Conservation (phyloP, 2,329 filamentous ascomycete species). For the Diaporthe caulivora region DNA sequence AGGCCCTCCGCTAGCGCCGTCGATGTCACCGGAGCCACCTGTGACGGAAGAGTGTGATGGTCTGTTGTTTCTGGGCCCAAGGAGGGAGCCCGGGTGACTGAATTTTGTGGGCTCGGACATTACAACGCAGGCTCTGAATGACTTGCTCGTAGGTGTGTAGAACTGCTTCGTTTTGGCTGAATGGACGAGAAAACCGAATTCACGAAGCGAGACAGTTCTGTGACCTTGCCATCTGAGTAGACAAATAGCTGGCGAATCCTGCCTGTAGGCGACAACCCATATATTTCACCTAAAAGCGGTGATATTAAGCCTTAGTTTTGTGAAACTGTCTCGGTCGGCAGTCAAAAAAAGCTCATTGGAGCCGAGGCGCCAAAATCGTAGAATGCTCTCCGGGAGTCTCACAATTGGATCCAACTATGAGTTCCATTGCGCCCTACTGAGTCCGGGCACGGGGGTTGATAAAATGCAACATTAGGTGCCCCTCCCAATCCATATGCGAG, state of each 20-base stretch:
- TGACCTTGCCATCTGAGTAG: background rate
- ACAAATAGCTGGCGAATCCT: background rate
- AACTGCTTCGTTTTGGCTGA: background rate
- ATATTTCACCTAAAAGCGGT: background rate
- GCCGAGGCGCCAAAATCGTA: background rate
- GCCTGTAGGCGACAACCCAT: background rate
- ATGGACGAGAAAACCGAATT: background rate
- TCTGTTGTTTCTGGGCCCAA: background rate
- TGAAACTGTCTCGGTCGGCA: background rate
- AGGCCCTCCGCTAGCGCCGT: too few relatives aligned
- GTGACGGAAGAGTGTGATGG: background rate
- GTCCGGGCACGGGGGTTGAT: too few relatives aligned
- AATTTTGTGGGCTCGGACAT: background rate
- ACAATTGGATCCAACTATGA: background rate
- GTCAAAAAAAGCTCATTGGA: background rate
- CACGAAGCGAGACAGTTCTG: background rate
- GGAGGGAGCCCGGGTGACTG: background rate
- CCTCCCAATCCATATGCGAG: too few relatives aligned
- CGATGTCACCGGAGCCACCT: background rate
- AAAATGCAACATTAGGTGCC: background rate
- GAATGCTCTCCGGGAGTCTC: too few relatives aligned
- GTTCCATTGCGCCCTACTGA: background rate
- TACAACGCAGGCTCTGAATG: too few relatives aligned
- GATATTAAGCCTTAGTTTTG: background rate
- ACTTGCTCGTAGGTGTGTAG: background rate